Evolutionary conservation across 352 stramenopile genomes (phyloP).

Genomic region (Globisporangium solare): DNA sequence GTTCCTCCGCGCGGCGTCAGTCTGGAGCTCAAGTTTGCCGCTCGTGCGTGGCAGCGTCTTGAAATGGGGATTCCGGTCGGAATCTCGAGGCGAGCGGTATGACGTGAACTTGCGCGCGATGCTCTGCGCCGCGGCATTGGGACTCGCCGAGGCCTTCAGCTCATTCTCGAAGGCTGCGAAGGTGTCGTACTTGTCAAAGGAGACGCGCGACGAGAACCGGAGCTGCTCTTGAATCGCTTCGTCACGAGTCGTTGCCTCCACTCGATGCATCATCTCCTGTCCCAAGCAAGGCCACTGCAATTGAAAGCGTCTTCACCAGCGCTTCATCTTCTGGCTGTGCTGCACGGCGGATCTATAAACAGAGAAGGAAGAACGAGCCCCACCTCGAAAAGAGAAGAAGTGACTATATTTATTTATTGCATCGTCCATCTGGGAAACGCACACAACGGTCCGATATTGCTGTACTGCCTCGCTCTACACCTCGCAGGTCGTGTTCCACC

Average conservation of each 20-base stretch:
- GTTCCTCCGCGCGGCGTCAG: conserved; percentile 39
- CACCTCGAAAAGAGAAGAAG: background rate
- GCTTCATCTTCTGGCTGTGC: no score
- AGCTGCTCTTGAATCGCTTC: conserved; percentile 9
- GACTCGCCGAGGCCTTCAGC: conserved; percentile 1
- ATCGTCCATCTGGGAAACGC: background rate
- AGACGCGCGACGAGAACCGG: conserved; percentile 2
- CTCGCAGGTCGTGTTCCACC: conserved; percentile 77
- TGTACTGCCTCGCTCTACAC: conserved; percentile 24
- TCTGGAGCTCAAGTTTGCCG: conserved; percentile 25
- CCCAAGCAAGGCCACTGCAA: background rate
- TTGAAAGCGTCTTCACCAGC: background rate
- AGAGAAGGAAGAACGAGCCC: background rate
- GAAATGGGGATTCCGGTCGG: conserved; percentile 22
- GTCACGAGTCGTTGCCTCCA: background rate
- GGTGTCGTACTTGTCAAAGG: conserved; percentile 6
- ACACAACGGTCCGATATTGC: conserved; percentile 9
- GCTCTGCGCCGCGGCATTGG: background rate
- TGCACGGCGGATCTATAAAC: background rate
- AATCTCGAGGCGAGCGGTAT: conserved; percentile 22
- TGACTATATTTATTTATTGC: conserved; percentile 1
- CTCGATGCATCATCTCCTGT: background rate
- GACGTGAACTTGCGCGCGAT: conserved; percentile 8
- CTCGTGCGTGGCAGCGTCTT: conserved; percentile 21
- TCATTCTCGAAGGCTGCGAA: conserved; percentile 9